Evolutionary conservation across 192 early-diverging fungal genomes (phyloP).

Genomic region (Backusella tarrabulga): DNA sequence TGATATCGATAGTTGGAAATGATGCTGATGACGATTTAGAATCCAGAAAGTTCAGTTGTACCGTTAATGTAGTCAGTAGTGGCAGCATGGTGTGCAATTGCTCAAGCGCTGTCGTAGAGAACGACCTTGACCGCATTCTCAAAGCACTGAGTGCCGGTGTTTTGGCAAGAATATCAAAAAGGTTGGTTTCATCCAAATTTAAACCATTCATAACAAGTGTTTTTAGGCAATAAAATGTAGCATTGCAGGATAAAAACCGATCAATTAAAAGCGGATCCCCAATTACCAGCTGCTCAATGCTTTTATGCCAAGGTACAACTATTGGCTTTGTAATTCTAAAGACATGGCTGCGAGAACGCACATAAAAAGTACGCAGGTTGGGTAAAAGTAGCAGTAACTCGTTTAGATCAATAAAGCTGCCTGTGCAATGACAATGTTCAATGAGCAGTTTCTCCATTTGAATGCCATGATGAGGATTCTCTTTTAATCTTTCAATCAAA

Average conservation of each 20-base stretch:
- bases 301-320: not conserved
- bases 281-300: not conserved
- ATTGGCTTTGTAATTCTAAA: not conserved
- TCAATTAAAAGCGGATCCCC: not conserved
- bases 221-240: not conserved
- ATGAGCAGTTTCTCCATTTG: not conserved
- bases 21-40: not conserved
- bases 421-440: not conserved
- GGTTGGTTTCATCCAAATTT: not conserved
- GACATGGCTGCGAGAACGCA: not conserved
- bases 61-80: not conserved
- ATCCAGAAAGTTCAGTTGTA: not conserved
- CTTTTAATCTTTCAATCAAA: not conserved
- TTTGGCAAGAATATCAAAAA: not conserved
- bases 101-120: not conserved
- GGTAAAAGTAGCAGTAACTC: not conserved
- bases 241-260: not conserved
- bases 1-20: not conserved
- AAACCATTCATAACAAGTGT: not conserved
- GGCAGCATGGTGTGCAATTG: not conserved
- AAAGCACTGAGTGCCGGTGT: not conserved
- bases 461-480: not conserved
- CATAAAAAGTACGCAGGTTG: not conserved
- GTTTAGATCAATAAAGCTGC: not conserved
- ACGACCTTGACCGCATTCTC: not conserved